Base-by-base conservation (phyloP, 148 eudicot genomes). In the Amaranthus cruentus region DNA sequence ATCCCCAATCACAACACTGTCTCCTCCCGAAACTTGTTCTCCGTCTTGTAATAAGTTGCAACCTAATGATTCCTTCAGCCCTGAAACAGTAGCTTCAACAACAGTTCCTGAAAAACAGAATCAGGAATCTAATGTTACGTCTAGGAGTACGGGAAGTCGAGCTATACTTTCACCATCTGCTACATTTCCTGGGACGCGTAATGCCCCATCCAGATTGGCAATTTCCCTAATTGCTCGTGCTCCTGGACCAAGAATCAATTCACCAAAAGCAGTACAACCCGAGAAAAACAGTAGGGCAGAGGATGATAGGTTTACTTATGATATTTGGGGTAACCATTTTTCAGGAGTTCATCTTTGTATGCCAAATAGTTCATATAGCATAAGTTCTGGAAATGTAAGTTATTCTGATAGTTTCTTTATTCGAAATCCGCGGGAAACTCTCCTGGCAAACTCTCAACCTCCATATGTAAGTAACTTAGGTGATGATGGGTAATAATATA, bases 291-390 rank as follows among this genome's bases (percentile, higher is more conserved):
- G 50, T n/a, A 68, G 77, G 70, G 18, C 46, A 58, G 84, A 79
- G 60, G 87, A 86, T 64, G 87, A 86, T 70, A 82, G 75, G 50
- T 88, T 79, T 73, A 78, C 74, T 55, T 94, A 91, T 83, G 90
- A 89, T 72, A 88, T 94, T 21, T 94, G 97, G 97, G 98, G 95
- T 56, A 84, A 85, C 71, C 97, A 94, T 83, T 88, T 92, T 57
- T 86, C 86, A 74, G 86, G 87, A 78, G 62, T 76, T 62, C 87
- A 79, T 71, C 81, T 81, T 49, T 50, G 58, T 66, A 63, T 62
- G 70, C 77, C 86, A 9, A 82, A 66, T 55, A 84, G 79, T 72
- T 71, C 55, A 14, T 67, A 73, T 48, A 13, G 44, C 60, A 73
- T 76, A 80, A 56, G 54, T 12, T 55, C 84, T 38, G 55, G 50